phyloP scores from a whole-genome alignment of 768 basidiomycete genomes.

The Botryobasidium botryosum region DNA sequence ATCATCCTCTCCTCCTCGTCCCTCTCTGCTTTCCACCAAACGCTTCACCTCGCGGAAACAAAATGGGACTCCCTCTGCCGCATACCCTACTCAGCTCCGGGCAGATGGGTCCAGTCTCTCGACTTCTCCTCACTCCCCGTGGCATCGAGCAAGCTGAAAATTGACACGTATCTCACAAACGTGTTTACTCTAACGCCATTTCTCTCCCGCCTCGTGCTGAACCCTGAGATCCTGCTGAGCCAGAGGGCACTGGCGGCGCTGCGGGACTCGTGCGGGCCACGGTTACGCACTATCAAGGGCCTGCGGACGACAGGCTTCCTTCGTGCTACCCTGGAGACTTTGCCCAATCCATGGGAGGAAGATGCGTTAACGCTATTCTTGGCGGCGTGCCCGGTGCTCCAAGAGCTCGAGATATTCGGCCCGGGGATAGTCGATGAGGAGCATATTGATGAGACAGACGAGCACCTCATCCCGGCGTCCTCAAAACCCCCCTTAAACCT shows the following conservation, averaged over 20 bases:
- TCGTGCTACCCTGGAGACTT: conserved; percentile 40
- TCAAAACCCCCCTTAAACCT: conserved; percentile 34
- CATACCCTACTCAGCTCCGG: conserved; percentile 74
- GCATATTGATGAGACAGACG: not conserved
- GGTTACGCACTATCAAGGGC: conserved; percentile 8
- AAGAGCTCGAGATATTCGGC: conserved; percentile 46
- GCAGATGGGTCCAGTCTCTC: conserved; percentile 66
- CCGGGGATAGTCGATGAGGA: conserved; percentile 28
- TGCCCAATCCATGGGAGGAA: not conserved
- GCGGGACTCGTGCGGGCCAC: conserved; percentile 3
- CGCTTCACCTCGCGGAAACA: conserved; percentile 44
- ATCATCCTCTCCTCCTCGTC: conserved; percentile 26
- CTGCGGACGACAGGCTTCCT: conserved; percentile 13
- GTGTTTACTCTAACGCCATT: conserved; percentile 56
- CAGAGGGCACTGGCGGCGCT: conserved; percentile 34
- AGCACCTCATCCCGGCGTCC: conserved; percentile 6
- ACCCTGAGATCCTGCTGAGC: conserved; percentile 42
- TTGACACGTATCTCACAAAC: conserved; percentile 46
- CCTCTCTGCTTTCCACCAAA: conserved; percentile 41
- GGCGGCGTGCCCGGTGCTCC: conserved; percentile 36
- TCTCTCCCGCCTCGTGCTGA: conserved; percentile 35
- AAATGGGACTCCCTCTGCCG: conserved; percentile 81
- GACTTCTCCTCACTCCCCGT: conserved; percentile 44
- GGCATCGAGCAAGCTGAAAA: conserved; percentile 27
- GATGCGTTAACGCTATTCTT: conserved; percentile 24